A percentile compares a stretch with the other conserved stretches of the same genome.
These are phyloP conservation scores for Asterella californica DNA, from an alignment of 225 moss, liverwort and hornwort genomes.

Conservation along the genomic window DNA sequence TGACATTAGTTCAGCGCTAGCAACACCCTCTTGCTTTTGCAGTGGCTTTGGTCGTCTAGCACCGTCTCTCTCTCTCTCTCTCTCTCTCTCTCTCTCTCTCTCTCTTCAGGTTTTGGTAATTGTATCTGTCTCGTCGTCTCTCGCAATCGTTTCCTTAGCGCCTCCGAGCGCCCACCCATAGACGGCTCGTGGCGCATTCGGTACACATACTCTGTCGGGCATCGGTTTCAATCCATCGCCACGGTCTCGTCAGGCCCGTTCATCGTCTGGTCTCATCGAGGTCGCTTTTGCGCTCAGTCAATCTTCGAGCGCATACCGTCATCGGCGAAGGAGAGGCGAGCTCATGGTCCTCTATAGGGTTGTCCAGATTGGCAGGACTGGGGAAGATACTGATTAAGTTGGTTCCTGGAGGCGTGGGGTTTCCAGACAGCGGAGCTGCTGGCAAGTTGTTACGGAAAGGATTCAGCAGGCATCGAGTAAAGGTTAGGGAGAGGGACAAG, in stretches of 20 bases:
- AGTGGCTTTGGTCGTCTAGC: not conserved
- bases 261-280: not conserved
- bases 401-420: not conserved
- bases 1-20: not conserved
- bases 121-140: not conserved
- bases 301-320: not conserved
- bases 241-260: not conserved
- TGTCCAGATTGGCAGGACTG: slow-evolving; percentile 10
- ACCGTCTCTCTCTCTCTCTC: not conserved
- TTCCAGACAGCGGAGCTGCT: not conserved
- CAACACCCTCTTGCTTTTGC: not conserved
- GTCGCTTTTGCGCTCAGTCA: not conserved
- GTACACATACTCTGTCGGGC: not conserved
- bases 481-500: slow-evolving; percentile 26
- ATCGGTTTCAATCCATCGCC: not conserved
- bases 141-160: not conserved
- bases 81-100: not conserved
- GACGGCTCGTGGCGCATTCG: slow-evolving; percentile 18
- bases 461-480: slow-evolving; percentile 17
- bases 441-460: slow-evolving; percentile 2
- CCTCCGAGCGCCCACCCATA: not conserved
- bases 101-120: not conserved
- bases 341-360: not conserved
- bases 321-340: not conserved
- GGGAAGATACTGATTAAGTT: slow-evolving; percentile 6